A percentile compares a stretch with the other conserved stretches of the same genome.
phyloP scores from a whole-genome alignment of 139 green algal species.

The Chlorella vulgaris region DNA sequence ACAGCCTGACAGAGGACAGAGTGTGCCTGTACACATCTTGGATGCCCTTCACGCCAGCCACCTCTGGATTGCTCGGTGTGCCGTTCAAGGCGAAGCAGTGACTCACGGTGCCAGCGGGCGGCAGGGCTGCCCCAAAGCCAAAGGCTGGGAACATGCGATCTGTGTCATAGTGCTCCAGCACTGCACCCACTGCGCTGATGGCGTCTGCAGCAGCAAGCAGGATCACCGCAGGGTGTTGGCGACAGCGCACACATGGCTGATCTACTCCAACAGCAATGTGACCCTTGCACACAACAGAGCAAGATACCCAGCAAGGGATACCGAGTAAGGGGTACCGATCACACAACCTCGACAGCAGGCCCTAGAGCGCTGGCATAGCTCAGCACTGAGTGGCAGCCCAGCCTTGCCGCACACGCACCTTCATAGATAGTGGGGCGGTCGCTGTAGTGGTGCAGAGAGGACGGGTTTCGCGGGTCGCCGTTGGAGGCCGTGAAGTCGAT shows the following conservation, averaged over 20 bases:
- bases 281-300: no score
- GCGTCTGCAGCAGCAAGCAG: conserved; percentile 23
- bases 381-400: no score
- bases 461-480: conserved; percentile 34
- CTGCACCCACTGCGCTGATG: conserved; percentile 45
- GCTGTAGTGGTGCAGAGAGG: conserved; percentile 48
- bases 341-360: no score
- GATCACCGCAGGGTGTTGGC: not conserved
- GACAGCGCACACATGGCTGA: no score
- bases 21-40: conserved; percentile 50
- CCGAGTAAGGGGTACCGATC: not conserved
- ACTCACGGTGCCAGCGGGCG: conserved; percentile 4
- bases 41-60: conserved; percentile 44
- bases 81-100: conserved; percentile 56
- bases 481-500: conserved; percentile 60
- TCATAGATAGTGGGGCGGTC: conserved; percentile 49
- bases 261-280: no score
- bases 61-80: conserved; percentile 31
- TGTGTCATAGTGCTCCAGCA: conserved; percentile 56
- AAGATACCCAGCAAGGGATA: no score
- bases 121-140: conserved; percentile 51
- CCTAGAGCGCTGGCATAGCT: not conserved
- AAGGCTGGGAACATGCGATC: conserved; percentile 50
- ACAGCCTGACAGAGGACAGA: conserved; percentile 40
- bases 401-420: no score